phyloP scores from a whole-genome alignment of 1,284 basidiomycete species.

The Trichosporon coremiiforme region DNA sequence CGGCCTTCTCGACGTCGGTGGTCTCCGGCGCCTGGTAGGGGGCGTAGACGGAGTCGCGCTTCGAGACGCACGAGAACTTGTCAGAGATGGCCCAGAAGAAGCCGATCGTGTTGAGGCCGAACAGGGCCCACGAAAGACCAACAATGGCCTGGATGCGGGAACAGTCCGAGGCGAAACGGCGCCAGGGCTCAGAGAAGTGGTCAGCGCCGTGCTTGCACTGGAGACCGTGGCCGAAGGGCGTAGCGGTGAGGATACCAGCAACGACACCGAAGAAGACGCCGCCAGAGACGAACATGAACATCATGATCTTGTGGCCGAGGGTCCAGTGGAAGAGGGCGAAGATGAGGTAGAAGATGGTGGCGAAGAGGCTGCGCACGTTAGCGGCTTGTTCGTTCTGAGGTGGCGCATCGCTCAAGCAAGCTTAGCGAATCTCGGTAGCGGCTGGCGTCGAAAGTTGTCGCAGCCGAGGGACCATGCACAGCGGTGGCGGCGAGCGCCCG shows the following conservation, averaged over 20 bases:
- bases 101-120: conserved; percentile 43
- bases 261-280: conserved; percentile 44
- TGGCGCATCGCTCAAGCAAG: neutral
- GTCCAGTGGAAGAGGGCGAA: conserved; percentile 45
- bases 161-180: conserved; percentile 40
- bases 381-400: neutral
- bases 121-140: conserved; percentile 50
- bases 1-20: conserved; percentile 23
- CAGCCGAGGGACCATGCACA: neutral
- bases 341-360: conserved; percentile 41
- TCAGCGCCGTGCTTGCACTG: conserved; percentile 43
- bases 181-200: conserved; percentile 38
- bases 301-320: conserved; percentile 35
- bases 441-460: neutral
- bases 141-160: conserved; percentile 41
- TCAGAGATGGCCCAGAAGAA: conserved; percentile 44
- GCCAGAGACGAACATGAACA: conserved; percentile 29
- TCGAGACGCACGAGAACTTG: conserved; percentile 38
- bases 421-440: neutral
- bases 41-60: conserved; percentile 39
- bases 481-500: neutral
- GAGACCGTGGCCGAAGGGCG: conserved; percentile 50
- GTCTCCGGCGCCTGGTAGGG: conserved; percentile 25
- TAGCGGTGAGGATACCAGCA: conserved; percentile 46
- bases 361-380: conserved; percentile 34